Base-by-base conservation (phyloP, 2,329 filamentous ascomycete species). In the Penicillium thymicola region DNA sequence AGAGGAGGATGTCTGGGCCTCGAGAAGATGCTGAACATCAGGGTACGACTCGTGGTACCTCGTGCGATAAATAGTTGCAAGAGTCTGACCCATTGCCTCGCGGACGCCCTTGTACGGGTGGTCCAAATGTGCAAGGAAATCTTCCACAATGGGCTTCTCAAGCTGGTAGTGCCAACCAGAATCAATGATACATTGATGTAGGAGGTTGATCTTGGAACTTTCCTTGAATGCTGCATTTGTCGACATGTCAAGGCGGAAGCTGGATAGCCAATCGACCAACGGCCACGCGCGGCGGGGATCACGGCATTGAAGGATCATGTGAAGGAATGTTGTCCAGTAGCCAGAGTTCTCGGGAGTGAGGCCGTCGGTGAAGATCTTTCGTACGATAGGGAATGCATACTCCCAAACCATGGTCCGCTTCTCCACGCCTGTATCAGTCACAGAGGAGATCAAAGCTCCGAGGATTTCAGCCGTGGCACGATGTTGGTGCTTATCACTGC, bases 181-280 rank as follows among this genome's bases (percentile, higher is more conserved):
- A 67, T 96, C 92, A 43, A 87, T 86, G 57, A 99, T 89, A 60
- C 90, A 84, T 64, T 96, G 91, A 65, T 97, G 91, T 18, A 99
- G 80, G 30, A 99, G 79, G 63, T 94, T 88, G 16, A 99, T 90
- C 78, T 97, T 97, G 28, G 93, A 95, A 54, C 93, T 96, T 72
- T 99, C 95, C 73, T 99, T 99, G 82, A 99, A 99, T 0, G 94
- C 94, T 4, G 95, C 94, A 70, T 97, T 97, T 0, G 93, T 97
- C 6, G 85, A 81, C 88, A 97, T 93, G 71, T 99, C 94, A 10
- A 99, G 81, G 30, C 91, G 85, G 83, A 97, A 97, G 52, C 87
- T 85, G 45, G 89, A 85, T 21, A 99, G 80, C 74, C 86, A 88
- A 61, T 94, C 88, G 36, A 96, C 84, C 60, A 99, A 82, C 62